Conservation (phyloP, 805 yeast species). For the Alloascoidea africana region DNA sequence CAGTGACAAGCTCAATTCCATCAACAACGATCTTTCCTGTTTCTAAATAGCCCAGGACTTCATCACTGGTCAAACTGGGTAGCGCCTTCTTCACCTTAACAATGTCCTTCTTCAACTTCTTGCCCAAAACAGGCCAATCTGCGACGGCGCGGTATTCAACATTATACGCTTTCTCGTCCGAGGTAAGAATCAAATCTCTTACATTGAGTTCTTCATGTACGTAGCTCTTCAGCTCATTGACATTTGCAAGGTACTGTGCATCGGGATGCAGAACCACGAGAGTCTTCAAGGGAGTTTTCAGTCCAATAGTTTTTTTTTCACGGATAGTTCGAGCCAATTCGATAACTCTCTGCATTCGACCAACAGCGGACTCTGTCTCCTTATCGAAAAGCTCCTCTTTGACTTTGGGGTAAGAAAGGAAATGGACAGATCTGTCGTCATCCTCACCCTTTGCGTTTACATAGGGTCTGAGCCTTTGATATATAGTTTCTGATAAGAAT, state of each 20-base stretch:
- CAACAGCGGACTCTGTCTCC: slow-evolving; percentile 73
- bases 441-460: slow-evolving; percentile 36
- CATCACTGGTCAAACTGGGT: slow-evolving; percentile 66
- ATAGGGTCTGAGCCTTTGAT: slow-evolving; percentile 51
- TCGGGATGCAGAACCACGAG: slow-evolving; percentile 80
- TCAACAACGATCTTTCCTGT: slow-evolving; percentile 72
- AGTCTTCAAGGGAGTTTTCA: slow-evolving; percentile 87
- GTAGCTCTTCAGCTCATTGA: slow-evolving; percentile 63
- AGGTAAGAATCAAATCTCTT: slow-evolving; percentile 73
- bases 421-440: slow-evolving; percentile 81
- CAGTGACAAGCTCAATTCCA: slow-evolving; percentile 74
- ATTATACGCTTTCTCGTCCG: slow-evolving; percentile 83
- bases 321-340: slow-evolving; percentile 94
- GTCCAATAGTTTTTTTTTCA: slow-evolving; percentile 86
- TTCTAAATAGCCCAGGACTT: slow-evolving; percentile 60
- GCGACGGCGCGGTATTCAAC: slow-evolving; percentile 92
- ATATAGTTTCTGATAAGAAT: slow-evolving; percentile 81
- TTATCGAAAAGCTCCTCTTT: slow-evolving; percentile 71
- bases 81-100: slow-evolving; percentile 90
- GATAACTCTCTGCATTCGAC: slow-evolving; percentile 93
- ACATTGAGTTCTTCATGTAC: slow-evolving; percentile 86
- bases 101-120: slow-evolving; percentile 88
- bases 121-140: slow-evolving; percentile 98
- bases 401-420: slow-evolving; percentile 78
- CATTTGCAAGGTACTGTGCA: slow-evolving; percentile 54